Conservation (phyloP, 2,329 filamentous ascomycete species). For the Atkinsonella texensis region DNA sequence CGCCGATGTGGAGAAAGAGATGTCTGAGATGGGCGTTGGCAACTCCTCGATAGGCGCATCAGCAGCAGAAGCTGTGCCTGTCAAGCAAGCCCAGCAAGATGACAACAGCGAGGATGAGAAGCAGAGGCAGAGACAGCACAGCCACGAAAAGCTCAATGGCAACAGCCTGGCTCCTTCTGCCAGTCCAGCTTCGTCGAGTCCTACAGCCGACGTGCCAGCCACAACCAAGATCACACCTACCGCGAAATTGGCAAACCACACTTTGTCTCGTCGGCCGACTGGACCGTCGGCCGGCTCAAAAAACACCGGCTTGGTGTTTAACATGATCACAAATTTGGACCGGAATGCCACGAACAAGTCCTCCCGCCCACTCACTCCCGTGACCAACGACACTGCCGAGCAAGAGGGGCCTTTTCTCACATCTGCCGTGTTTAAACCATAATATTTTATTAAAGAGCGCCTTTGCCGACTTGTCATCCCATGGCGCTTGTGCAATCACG, state of each 20-base stretch:
- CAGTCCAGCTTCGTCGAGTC: conserved; percentile 6
- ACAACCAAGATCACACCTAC: not conserved
- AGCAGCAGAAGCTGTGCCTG: not conserved
- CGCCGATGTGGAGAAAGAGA: conserved; percentile 48
- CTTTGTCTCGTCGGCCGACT: conserved; percentile 19
- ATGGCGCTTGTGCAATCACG: not conserved
- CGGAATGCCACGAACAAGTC: not conserved
- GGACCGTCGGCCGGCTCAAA: conserved; percentile 13
- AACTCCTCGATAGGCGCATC: not conserved
- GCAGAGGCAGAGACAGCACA: conserved; percentile 37
- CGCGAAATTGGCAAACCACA: conserved; percentile 2
- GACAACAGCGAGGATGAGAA: conserved; percentile 16
- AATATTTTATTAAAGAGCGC: conserved; percentile 3
- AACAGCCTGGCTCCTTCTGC: conserved; percentile 10
- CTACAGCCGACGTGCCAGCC: conserved; percentile 6
- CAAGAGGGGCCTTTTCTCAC: conserved; percentile 31
- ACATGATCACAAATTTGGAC: not conserved
- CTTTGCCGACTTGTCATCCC: too few species aligned
- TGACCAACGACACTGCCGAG: conserved; percentile 1
- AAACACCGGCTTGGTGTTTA: not conserved
- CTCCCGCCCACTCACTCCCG: not conserved
- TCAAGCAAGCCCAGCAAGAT: not conserved
- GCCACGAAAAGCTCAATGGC: conserved; percentile 37
- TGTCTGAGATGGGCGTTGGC: conserved; percentile 22
- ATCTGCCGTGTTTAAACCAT: conserved; percentile 37